A percentile compares a stretch with the other conserved stretches of the same genome.
These are phyloP conservation scores for Eucalyptus caleyi DNA, from an alignment of 345 rosid genomes.

Conservation along the genomic window DNA sequence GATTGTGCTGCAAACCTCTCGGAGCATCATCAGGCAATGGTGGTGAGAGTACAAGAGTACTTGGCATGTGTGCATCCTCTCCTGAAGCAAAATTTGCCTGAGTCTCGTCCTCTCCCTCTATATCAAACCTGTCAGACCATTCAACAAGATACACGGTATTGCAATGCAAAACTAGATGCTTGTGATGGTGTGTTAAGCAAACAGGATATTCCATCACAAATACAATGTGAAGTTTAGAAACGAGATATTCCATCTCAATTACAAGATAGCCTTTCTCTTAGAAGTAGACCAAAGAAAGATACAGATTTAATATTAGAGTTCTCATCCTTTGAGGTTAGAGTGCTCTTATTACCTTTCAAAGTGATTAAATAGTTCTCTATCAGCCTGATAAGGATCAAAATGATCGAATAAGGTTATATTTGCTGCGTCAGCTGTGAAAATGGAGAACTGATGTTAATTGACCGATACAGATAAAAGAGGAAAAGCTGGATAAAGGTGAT, in stretches of 20 bases:
- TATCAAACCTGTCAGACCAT: slow-evolving; percentile 48
- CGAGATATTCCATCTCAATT: background rate
- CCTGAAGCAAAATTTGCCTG: slow-evolving; percentile 34
- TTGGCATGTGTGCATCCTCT: slow-evolving; percentile 36
- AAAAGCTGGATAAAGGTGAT: background rate
- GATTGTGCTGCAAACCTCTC: slow-evolving; percentile 30
- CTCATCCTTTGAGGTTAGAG: background rate
- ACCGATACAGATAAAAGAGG: background rate
- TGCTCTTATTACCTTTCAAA: slow-evolving; percentile 44
- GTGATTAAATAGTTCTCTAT: slow-evolving; percentile 29
- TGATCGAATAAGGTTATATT: slow-evolving; percentile 60
- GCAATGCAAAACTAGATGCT: background rate
- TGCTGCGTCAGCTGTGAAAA: slow-evolving; percentile 51
- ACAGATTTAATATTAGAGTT: background rate
- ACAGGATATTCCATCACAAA: background rate
- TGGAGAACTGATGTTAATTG: background rate
- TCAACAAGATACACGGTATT: background rate
- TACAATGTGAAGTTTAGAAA: background rate
- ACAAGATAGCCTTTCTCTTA: background rate
- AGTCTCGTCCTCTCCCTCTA: slow-evolving; percentile 56
- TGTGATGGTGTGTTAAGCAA: background rate
- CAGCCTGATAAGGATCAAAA: slow-evolving; percentile 41
- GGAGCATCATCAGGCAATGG: slow-evolving; percentile 24
- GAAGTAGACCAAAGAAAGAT: background rate
- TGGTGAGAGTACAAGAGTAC: slow-evolving; percentile 37